Evolutionary conservation across 768 basidiomycete species (phyloP).

Genomic region (Daedaleopsis sinensis): DNA sequence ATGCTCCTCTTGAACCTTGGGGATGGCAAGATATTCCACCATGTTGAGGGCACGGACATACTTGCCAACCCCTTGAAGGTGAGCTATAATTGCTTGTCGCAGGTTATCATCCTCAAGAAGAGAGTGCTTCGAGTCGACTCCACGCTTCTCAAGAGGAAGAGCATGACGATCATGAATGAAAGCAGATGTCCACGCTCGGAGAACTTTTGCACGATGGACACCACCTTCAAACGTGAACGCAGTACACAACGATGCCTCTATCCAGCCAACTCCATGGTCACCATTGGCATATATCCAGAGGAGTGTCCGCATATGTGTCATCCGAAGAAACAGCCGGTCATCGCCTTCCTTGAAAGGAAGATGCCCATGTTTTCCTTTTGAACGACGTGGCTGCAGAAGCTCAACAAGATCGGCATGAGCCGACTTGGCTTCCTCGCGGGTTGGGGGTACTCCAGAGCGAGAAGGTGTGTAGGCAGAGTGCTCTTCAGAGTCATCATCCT

Average conservation of each 20-base stretch:
- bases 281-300: constrained; percentile 2
- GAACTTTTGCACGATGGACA: not conserved
- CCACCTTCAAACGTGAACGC: not conserved
- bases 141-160: constrained; percentile 20
- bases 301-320: constrained; percentile 12
- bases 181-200: not conserved
- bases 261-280: not conserved
- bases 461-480: no score
- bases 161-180: constrained; percentile 3
- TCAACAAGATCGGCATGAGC: not conserved
- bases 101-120: constrained; percentile 17
- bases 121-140: constrained; percentile 25
- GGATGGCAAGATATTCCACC: constrained; percentile 9
- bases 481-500: no score
- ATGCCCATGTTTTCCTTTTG: not conserved
- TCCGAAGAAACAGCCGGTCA: constrained; percentile 6
- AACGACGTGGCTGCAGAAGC: not conserved
- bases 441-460: no score
- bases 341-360: constrained; percentile 1
- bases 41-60: constrained; percentile 21
- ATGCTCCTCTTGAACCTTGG: constrained; percentile 9
- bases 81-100: constrained; percentile 4
- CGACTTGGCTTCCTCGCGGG: not conserved
- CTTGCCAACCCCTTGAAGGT: constrained; percentile 21
- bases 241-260: not conserved